These are phyloP conservation scores for Picochlorum sp. DNA, from an alignment of 139 green algal species.

Conservation along the genomic window DNA sequence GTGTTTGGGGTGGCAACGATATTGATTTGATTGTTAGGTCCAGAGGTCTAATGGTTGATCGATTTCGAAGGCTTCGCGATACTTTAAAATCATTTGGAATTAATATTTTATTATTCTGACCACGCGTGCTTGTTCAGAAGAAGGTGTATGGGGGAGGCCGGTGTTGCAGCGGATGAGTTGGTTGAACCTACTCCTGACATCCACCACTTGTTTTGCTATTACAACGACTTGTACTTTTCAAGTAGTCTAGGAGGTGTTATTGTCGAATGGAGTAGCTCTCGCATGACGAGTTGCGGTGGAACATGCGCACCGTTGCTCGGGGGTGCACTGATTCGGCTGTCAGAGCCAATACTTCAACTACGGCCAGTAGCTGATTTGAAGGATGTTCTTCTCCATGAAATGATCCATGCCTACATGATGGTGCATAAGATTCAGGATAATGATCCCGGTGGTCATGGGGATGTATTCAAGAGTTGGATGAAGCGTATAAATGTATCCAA, in stretches of 20 bases:
- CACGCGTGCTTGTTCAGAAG: neutral
- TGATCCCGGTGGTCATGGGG: constrained; percentile 45
- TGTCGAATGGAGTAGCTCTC: constrained; percentile 60
- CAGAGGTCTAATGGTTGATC: too few species aligned
- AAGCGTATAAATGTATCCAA: constrained; percentile 41
- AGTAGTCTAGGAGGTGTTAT: constrained; percentile 34
- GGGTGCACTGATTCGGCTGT: constrained; percentile 62
- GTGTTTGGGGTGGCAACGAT: too few species aligned
- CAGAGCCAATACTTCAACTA: constrained; percentile 62
- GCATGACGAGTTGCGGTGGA: constrained; percentile 74
- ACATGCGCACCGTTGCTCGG: constrained; percentile 34
- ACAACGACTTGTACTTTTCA: constrained; percentile 65
- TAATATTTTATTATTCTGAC: too few species aligned
- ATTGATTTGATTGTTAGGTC: too few species aligned
- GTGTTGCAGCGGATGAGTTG: neutral
- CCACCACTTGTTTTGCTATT: constrained; percentile 51
- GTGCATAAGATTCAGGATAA: constrained; percentile 36
- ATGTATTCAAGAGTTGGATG: constrained; percentile 43
- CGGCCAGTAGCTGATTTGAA: constrained; percentile 62
- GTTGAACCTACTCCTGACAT: constrained; percentile 48
- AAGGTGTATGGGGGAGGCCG: too few species aligned
- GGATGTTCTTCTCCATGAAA: constrained; percentile 50
- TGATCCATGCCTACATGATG: constrained; percentile 57
- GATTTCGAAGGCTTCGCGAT: too few species aligned
- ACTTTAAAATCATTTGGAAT: too few species aligned